Evolutionary conservation across 1,284 basidiomycete genomes (phyloP).

Genomic region (Cutaneotrichosporon dermatis): DNA sequence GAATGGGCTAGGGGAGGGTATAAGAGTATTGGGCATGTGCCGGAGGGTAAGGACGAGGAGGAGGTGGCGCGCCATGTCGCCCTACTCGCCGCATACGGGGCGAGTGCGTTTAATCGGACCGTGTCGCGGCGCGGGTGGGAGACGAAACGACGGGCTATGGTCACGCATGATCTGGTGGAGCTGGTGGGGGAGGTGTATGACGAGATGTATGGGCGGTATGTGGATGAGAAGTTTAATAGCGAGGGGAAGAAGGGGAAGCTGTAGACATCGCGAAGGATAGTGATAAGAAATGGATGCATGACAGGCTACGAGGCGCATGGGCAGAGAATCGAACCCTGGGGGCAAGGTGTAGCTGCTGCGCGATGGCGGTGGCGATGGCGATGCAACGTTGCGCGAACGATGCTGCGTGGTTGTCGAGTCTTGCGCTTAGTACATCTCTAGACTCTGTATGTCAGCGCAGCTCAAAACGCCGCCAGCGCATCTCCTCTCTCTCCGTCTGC

Average conservation of each 20-base stretch:
- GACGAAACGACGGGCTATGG: slow-evolving; percentile 71
- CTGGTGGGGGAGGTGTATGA: slow-evolving; percentile 69
- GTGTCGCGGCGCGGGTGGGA: slow-evolving; percentile 71
- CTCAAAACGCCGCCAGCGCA: neutral
- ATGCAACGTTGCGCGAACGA: too few relatives aligned
- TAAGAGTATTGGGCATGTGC: slow-evolving; percentile 53
- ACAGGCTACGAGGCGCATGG: too few relatives aligned
- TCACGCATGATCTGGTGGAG: slow-evolving; percentile 83
- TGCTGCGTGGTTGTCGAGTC: too few relatives aligned
- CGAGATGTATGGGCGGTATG: slow-evolving; percentile 59
- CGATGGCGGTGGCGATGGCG: too few relatives aligned
- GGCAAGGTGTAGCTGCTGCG: too few relatives aligned
- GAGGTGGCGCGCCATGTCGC: slow-evolving; percentile 59
- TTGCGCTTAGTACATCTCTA: slow-evolving; percentile 90
- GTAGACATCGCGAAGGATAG: neutral
- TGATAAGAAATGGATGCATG: too few relatives aligned
- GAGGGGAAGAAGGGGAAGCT: slow-evolving; percentile 3
- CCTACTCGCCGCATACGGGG: slow-evolving; percentile 80
- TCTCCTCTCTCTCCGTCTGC: too few relatives aligned
- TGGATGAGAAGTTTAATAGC: neutral
- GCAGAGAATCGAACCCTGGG: too few relatives aligned
- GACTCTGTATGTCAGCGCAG: slow-evolving; percentile 52
- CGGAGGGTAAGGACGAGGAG: slow-evolving; percentile 51
- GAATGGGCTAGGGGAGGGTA: slow-evolving; percentile 80
- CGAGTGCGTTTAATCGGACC: slow-evolving; percentile 78